Evolutionary conservation across 164 flowering plant species (phyloP), one percentile per base, ranked within the genome.

Genomic region (Pachysandra terminalis): DNA sequence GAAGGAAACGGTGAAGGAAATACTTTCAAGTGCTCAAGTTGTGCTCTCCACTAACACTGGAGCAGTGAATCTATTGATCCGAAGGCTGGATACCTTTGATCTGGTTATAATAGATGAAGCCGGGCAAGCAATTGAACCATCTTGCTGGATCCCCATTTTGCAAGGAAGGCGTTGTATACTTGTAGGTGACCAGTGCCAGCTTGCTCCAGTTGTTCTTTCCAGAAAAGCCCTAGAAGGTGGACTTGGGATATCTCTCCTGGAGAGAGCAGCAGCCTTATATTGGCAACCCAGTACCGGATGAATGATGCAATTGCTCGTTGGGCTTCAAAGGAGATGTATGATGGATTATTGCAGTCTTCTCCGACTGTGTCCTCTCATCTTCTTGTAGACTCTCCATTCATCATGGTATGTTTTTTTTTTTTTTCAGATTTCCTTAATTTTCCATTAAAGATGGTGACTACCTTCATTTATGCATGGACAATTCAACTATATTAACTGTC

Each of bases 291-390:
- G 68, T 93, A 91, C 66, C 84, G 97, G 25, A 93, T 93, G 98
- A 86, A 93, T 75, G 88, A 91, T 78, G 88, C 90, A 60, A 93
- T 93, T 35, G 89, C 96, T 25, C 81, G 88, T 59, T 93, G 98
- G 98, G 96, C 90, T 67, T 93, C 98, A 28, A 93, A 89, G 79
- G 97, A 93, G 79, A 91, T 93, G 98, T 93, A 93, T 71, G 84
- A 77, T 68, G 96, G 94, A 67, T 68, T 74, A 32, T 74, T 91
- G 73, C 75, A 75, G 70, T 89, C 98, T 26, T 85, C 96, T 17
- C 65, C 84, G 9, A 76, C 80, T 54, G 97, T 88, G 24, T 74
- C 85, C 27, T 80, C 90, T 68, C 97, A 90, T 82, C 90, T 89
- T 76, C 96, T 91, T 61, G 83, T 85, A 13, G 93, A 93, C 83